Conservation (phyloP, 345 rosid species). For the Citrus sinensis region DVS_A1.0 CM039167.1:10683001-10683500, state of each 20-base stretch:
- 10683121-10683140: constrained; percentile 47
- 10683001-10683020: constrained; percentile 36
- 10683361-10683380: constrained; percentile 36
- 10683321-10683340: constrained; percentile 20
- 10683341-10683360: constrained; percentile 42
- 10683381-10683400: constrained; percentile 35
- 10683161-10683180: constrained; percentile 26
- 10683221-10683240: constrained; percentile 41
- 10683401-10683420: constrained; percentile 43
- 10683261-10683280: background rate
- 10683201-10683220: constrained; percentile 32
- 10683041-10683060: constrained; percentile 30
- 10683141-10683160: constrained; percentile 30
- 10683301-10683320: background rate
- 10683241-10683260: background rate
- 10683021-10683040: constrained; percentile 43
- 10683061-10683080: constrained; percentile 38
- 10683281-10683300: background rate
- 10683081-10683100: constrained; percentile 43
- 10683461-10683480: constrained; percentile 32
- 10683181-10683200: constrained; percentile 34
- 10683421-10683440: constrained; percentile 57
- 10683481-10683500: background rate
- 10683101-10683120: constrained; percentile 48
- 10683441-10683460: constrained; percentile 35